These are phyloP conservation scores for Aegilops bicornis DNA, from an alignment of 176 grass and related monocot species.

Conservation along the genomic window DNA sequence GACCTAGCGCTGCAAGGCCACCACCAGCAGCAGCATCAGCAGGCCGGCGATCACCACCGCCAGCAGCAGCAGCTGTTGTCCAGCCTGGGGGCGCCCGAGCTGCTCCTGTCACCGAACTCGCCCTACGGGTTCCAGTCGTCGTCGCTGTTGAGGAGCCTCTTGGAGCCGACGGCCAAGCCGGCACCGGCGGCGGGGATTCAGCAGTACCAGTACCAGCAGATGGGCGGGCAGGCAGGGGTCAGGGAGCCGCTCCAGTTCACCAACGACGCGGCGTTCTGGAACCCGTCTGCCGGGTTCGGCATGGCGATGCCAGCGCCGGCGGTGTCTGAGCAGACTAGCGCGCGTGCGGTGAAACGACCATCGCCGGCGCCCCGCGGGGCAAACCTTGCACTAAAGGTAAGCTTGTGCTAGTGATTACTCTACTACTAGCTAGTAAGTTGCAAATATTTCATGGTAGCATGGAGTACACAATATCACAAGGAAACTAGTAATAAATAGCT, in stretches of 20 bases:
- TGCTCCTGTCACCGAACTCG: slow-evolving; percentile 44
- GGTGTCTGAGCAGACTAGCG: not conserved
- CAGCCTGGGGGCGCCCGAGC: slow-evolving; percentile 35
- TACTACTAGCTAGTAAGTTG: too few relatives aligned
- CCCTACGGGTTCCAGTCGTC: slow-evolving; percentile 38
- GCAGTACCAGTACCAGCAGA: slow-evolving; percentile 50
- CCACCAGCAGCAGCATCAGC: slow-evolving; percentile 25
- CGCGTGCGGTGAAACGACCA: not conserved
- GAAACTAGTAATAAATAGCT: too few relatives aligned
- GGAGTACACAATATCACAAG: not conserved
- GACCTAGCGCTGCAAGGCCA: slow-evolving; percentile 32
- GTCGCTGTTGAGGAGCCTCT: slow-evolving; percentile 28
- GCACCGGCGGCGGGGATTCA: slow-evolving; percentile 19
- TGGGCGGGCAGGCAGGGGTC: slow-evolving; percentile 12
- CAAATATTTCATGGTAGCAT: not conserved
- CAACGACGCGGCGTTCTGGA: slow-evolving; percentile 66
- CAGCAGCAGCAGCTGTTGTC: slow-evolving; percentile 34
- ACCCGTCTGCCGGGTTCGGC: slow-evolving; percentile 44
- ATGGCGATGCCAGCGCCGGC: not conserved
- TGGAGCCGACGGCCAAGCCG: slow-evolving; percentile 29
- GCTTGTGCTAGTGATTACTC: not conserved
- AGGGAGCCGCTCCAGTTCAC: slow-evolving; percentile 56
- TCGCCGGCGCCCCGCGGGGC: not conserved
- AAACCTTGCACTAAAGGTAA: slow-evolving; percentile 32
- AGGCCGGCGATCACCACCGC: slow-evolving; percentile 25